Evolutionary conservation across 768 basidiomycete genomes (phyloP).

Genomic region (Lentinula sp.): DNA sequence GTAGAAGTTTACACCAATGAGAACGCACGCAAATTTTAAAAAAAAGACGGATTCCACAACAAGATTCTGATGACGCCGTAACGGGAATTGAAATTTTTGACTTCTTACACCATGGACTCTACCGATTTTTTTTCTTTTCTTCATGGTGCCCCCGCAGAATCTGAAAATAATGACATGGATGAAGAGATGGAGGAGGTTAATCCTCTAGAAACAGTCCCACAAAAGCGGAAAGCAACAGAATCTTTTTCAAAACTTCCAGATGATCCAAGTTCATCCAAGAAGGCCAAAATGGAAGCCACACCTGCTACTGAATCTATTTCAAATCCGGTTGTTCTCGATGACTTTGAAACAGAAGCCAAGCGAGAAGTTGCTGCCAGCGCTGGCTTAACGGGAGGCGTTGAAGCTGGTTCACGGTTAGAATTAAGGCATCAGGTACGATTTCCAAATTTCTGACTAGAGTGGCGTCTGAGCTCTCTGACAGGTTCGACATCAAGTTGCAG

Average conservation of each 20-base stretch:
- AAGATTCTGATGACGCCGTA: too few species aligned
- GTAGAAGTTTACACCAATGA: too few species aligned
- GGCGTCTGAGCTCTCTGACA: slow-evolving; percentile 18
- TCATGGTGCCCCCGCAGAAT: slow-evolving; percentile 35
- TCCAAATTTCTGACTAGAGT: background rate
- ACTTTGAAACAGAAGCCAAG: slow-evolving; percentile 91
- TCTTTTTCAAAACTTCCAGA: slow-evolving; percentile 24
- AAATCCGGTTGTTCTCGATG: slow-evolving; percentile 80
- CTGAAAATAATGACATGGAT: slow-evolving; percentile 28
- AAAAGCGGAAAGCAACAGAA: slow-evolving; percentile 39
- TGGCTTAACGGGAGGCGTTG: slow-evolving; percentile 73
- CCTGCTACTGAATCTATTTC: slow-evolving; percentile 22
- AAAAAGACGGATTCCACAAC: too few species aligned
- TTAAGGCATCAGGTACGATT: slow-evolving; percentile 69
- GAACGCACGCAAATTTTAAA: too few species aligned
- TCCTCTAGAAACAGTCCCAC: slow-evolving; percentile 11
- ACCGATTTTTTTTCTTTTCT: slow-evolving; percentile 69
- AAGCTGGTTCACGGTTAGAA: slow-evolving; percentile 65
- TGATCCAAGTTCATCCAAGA: slow-evolving; percentile 46
- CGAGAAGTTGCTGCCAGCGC: slow-evolving; percentile 87
- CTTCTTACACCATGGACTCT: slow-evolving; percentile 29
- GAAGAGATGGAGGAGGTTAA: slow-evolving; percentile 19
- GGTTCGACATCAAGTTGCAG: slow-evolving; percentile 95
- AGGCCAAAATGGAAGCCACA: background rate
- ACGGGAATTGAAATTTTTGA: background rate